Evolutionary conservation across 2,329 filamentous ascomycete species (phyloP), one percentile per base, ranked within the genome.

Genomic region (Colletotrichum falcatum): DNA sequence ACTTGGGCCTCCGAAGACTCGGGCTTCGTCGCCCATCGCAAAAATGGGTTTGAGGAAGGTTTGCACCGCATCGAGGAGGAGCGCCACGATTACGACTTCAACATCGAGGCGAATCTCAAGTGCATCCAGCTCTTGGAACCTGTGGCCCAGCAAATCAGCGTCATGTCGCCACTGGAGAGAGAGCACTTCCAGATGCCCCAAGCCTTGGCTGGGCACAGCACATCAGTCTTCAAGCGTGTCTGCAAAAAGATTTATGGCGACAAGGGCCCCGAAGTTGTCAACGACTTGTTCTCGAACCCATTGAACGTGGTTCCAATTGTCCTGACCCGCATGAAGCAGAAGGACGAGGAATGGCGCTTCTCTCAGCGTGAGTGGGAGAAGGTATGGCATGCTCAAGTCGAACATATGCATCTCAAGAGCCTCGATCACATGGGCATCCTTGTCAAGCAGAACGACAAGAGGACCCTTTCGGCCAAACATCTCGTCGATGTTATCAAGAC

Each of bases 1-100:
- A 99, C 96, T 0, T 99, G 96, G 96, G 96, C 95, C 1, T 98
- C 95, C 1, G 96, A 99, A 81, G 96, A 99, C 78, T 97, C 94
- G 54, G 96, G 96, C 0, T 99, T 99, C 76, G 95, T 99, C 70
- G 96, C 96, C 16, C 96, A 99, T 82, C 90, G 95, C 72, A 99
- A 99, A 87, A 99, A 99, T 76, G 90, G 92, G 65, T 97, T 92
- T 74, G 96, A 99, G 80, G 96, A 99, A 80, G 93, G 93, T 39
- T 89, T 99, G 11, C 96, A 99, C 78, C 89, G 96, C 26, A 98
- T 99, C 71, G 96, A 99, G 81, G 96, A 99, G 81, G 96, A 99
- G 80, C 92, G 96, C 5, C 96, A 99, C 78, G 96, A 99, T 78
- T 99, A 99, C 76, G 96, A 99, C 80, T 97, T 97, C 82, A 96